These are phyloP conservation scores for Penicillium sp. DNA, from an alignment of 2,329 filamentous ascomycete genomes.

Conservation along the genomic window DNA sequence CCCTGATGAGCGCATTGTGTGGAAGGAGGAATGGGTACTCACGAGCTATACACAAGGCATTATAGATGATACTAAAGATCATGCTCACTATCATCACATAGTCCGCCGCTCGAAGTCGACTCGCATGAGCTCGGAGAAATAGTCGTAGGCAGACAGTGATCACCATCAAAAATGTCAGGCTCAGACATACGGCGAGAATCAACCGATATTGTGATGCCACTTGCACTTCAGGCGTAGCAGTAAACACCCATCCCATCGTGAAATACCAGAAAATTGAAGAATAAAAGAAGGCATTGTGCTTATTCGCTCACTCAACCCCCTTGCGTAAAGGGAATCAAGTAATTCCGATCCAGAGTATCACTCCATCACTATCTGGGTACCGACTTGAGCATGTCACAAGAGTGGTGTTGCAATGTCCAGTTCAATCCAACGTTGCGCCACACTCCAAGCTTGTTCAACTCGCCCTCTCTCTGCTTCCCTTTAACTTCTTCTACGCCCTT, in stretches of 20 bases:
- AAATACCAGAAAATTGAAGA: background rate
- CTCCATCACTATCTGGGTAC: too few species aligned
- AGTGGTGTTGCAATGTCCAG: too few species aligned
- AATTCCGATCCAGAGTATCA: background rate
- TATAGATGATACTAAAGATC: constrained; percentile 52
- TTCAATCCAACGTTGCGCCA: too few species aligned
- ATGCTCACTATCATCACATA: constrained; percentile 41
- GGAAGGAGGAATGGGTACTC: constrained; percentile 19
- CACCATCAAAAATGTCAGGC: constrained; percentile 47
- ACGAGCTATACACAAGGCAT: constrained; percentile 53
- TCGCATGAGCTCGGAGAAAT: constrained; percentile 43
- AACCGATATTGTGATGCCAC: constrained; percentile 49
- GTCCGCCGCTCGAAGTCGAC: constrained; percentile 52
- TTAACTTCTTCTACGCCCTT: background rate
- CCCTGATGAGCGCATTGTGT: background rate
- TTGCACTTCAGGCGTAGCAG: constrained; percentile 51
- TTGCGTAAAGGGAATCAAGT: background rate
- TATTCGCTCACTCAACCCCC: background rate
- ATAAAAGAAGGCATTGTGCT: background rate
- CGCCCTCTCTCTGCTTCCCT: too few species aligned
- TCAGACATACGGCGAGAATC: constrained; percentile 52
- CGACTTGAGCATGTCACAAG: too few species aligned
- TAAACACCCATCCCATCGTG: constrained; percentile 53
- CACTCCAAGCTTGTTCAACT: too few species aligned
- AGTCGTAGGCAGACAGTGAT: constrained; percentile 45